Conservation (phyloP, 2,329 filamentous ascomycete species). For the Fusarium sp. region DNA sequence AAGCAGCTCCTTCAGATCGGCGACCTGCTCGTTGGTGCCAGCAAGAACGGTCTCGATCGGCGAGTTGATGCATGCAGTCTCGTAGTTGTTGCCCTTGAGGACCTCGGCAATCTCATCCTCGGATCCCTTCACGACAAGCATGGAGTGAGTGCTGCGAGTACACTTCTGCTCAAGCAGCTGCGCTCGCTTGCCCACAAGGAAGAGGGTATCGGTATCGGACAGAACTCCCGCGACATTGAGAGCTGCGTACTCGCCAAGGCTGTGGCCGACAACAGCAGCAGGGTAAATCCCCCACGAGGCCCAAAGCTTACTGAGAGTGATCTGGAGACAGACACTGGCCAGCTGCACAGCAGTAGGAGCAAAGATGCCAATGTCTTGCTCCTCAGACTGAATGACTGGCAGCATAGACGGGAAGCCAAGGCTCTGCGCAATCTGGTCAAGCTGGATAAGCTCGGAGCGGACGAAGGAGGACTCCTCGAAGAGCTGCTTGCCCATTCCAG, state of each 20-base stretch:
- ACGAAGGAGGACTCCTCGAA: constrained; percentile 49
- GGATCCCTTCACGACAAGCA: constrained; percentile 49
- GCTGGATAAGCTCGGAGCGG: constrained; percentile 46
- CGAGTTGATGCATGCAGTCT: constrained; percentile 71
- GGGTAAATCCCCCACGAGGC: constrained; percentile 53
- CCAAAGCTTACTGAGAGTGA: constrained; percentile 58
- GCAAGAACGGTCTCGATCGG: constrained; percentile 67
- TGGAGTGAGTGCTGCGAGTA: constrained; percentile 50
- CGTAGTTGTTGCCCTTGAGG: constrained; percentile 44
- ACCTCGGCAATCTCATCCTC: constrained; percentile 19
- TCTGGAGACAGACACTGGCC: constrained; percentile 53
- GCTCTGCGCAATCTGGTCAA: constrained; percentile 46
- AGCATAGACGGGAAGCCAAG: constrained; percentile 55
- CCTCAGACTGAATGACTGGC: constrained; percentile 19
- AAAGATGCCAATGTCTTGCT: constrained; percentile 28
- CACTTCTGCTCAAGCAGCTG: constrained; percentile 67
- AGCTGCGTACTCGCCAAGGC: constrained; percentile 54
- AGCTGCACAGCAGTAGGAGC: constrained; percentile 51
- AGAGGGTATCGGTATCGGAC: constrained; percentile 70
- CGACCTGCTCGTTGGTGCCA: constrained; percentile 23
- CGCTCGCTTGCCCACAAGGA: constrained; percentile 71
- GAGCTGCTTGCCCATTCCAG: constrained; percentile 50
- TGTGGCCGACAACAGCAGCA: constrained; percentile 62
- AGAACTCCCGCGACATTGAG: constrained; percentile 72
- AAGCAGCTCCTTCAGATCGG: constrained; percentile 17